Evolutionary conservation across 257 asterid genomes (phyloP).

Genomic region (Nicotiana obtusifolia): DNA sequence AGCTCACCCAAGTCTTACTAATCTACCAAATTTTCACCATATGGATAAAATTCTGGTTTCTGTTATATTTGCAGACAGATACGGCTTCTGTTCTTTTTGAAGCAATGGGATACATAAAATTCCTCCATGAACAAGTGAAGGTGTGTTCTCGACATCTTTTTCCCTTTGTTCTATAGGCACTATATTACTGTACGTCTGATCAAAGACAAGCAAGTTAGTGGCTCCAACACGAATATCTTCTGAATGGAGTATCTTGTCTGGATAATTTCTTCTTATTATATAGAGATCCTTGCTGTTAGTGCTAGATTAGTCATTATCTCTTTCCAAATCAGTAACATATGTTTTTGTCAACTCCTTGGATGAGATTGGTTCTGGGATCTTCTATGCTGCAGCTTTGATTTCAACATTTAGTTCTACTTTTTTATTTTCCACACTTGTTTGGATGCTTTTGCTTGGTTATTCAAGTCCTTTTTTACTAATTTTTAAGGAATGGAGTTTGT

Average conservation of each 20-base stretch:
- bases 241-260: neutral
- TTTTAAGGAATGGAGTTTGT: neutral
- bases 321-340: no score
- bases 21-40: neutral
- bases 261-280: neutral
- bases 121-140: conserved; percentile 94
- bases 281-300: neutral
- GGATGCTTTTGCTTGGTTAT: neutral
- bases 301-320: neutral
- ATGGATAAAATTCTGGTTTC: neutral
- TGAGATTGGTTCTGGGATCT: neutral
- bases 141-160: conserved; percentile 19
- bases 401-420: neutral
- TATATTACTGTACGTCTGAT: neutral
- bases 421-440: neutral
- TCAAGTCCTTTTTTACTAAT: neutral
- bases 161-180: neutral
- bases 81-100: conserved; percentile 87
- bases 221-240: neutral
- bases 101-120: conserved; percentile 80
- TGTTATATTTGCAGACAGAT: conserved; percentile 54
- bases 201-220: neutral
- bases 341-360: neutral
- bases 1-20: neutral
- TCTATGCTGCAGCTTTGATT: neutral